Evolutionary conservation across 768 basidiomycete genomes (phyloP).

Genomic region (Inosperma sp.): DNA sequence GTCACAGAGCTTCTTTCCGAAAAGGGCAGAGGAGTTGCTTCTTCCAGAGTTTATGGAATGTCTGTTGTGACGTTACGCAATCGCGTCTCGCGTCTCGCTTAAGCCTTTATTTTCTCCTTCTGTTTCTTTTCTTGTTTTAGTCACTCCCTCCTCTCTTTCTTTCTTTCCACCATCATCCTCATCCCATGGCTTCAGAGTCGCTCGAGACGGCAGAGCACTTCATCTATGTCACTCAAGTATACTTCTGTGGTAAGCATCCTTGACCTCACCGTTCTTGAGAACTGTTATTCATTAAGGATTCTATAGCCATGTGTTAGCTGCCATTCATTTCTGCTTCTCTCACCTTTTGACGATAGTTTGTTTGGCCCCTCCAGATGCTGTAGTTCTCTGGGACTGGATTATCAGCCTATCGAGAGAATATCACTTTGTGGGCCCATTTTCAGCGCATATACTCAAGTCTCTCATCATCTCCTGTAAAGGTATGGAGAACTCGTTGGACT

Average conservation of each 20-base stretch:
- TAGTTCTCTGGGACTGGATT: constrained; percentile 84
- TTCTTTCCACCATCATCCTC: constrained; percentile 17
- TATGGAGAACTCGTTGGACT: constrained; percentile 82
- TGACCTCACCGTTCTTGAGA: constrained; percentile 19
- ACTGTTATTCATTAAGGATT: constrained; percentile 27
- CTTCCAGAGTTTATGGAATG: constrained; percentile 46
- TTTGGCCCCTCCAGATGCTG: constrained; percentile 52
- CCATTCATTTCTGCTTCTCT: constrained; percentile 22
- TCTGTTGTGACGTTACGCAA: constrained; percentile 37
- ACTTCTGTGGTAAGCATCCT: constrained; percentile 73
- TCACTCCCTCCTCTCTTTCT: constrained; percentile 34
- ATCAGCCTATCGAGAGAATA: constrained; percentile 74
- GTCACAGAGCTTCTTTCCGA: constrained; percentile 24
- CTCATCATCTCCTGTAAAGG: constrained; percentile 36
- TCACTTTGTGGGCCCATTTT: constrained; percentile 52
- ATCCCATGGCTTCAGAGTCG: constrained; percentile 36
- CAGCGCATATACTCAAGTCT: constrained; percentile 19
- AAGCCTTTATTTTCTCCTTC: constrained; percentile 22
- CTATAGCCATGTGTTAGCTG: constrained; percentile 65
- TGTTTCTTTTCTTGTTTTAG: constrained; percentile 36
- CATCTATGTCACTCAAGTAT: constrained; percentile 77
- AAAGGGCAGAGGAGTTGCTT: constrained; percentile 37
- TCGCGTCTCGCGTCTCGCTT: constrained; percentile 14
- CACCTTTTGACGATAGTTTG: constrained; percentile 25
- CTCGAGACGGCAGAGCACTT: constrained; percentile 64